Evolutionary conservation across 768 basidiomycete species (phyloP).

Genomic region (Harrya chromipes): DNA sequence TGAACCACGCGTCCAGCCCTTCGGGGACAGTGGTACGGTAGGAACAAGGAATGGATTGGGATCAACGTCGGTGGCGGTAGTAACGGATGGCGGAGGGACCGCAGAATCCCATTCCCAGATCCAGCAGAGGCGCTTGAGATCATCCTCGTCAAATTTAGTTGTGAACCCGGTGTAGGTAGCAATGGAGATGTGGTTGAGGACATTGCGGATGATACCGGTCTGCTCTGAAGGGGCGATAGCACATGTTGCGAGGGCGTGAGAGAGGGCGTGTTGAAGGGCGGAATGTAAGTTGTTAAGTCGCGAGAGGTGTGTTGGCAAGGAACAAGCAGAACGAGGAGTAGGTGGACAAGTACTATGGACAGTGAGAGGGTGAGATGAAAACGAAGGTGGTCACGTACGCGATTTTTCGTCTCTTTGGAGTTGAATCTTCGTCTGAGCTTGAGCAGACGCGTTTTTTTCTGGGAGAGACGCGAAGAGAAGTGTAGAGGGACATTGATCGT

Average conservation of each 20-base stretch:
- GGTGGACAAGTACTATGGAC: conserved; percentile 35
- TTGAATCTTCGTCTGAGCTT: conserved; percentile 48
- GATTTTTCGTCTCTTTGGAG: conserved; percentile 67
- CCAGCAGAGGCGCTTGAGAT: conserved; percentile 79
- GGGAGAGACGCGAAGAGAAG: background rate
- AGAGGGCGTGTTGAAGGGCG: conserved; percentile 76
- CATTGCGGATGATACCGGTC: conserved; percentile 71
- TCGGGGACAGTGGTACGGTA: conserved; percentile 34
- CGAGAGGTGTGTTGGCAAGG: conserved; percentile 55
- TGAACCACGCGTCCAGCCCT: conserved; percentile 76
- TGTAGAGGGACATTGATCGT: background rate
- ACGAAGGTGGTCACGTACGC: conserved; percentile 34
- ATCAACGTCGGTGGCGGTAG: conserved; percentile 41
- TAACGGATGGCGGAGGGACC: conserved; percentile 27
- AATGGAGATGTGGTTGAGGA: conserved; percentile 73
- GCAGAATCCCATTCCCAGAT: conserved; percentile 84
- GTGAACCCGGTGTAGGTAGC: conserved; percentile 65
- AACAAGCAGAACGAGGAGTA: conserved; percentile 45
- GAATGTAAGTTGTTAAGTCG: conserved; percentile 65
- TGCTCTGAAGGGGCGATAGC: conserved; percentile 76
- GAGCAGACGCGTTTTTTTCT: conserved; percentile 43
- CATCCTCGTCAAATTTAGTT: conserved; percentile 62
- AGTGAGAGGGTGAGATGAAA: conserved; percentile 39
- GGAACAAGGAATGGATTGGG: conserved; percentile 69
- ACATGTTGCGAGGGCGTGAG: conserved; percentile 80